These are phyloP conservation scores for Aspergillus carlsbadensis DNA, from an alignment of 495 filamentous ascomycete genomes.

Conservation along the genomic window DNA sequence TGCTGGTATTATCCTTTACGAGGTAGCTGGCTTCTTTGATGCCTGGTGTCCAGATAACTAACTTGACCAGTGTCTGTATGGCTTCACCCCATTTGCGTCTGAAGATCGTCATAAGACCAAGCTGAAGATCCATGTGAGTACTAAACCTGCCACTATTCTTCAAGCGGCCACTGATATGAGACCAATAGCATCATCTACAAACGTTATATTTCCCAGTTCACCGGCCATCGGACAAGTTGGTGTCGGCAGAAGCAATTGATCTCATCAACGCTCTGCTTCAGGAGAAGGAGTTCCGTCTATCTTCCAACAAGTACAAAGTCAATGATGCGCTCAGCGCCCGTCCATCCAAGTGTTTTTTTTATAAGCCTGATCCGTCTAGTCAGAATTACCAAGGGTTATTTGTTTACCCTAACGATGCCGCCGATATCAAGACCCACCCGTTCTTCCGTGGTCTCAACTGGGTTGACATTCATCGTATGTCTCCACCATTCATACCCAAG, in stretches of 20 bases:
- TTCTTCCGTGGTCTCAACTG: constrained; percentile 70
- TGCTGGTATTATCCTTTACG: constrained; percentile 86
- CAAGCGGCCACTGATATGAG: constrained; percentile 12
- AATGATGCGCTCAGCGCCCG: constrained; percentile 53
- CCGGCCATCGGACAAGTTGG: constrained; percentile 40
- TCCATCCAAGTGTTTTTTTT: constrained; percentile 32
- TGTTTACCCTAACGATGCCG: constrained; percentile 77
- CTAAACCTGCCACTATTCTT: background rate
- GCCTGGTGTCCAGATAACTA: background rate
- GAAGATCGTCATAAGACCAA: constrained; percentile 82
- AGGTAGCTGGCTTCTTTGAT: constrained; percentile 43
- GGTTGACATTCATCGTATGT: constrained; percentile 62
- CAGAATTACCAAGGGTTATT: constrained; percentile 48
- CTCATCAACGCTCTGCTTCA: constrained; percentile 74
- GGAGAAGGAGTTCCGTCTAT: constrained; percentile 73
- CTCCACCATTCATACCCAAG: constrained; percentile 74
- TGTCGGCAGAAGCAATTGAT: constrained; percentile 67
- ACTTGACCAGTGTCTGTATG: constrained; percentile 70
- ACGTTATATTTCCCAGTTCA: constrained; percentile 64
- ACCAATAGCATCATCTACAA: constrained; percentile 46
- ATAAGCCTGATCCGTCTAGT: constrained; percentile 31
- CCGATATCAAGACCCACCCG: constrained; percentile 73
- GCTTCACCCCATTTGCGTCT: constrained; percentile 83
- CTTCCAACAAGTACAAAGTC: constrained; percentile 64
- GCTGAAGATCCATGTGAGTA: constrained; percentile 69